Percentiles rank a stretch among this genome's conserved stretches.
Evolutionary conservation across 108 stramenopile genomes (phyloP).

Genomic region (Skeletonema costatum): DNA sequence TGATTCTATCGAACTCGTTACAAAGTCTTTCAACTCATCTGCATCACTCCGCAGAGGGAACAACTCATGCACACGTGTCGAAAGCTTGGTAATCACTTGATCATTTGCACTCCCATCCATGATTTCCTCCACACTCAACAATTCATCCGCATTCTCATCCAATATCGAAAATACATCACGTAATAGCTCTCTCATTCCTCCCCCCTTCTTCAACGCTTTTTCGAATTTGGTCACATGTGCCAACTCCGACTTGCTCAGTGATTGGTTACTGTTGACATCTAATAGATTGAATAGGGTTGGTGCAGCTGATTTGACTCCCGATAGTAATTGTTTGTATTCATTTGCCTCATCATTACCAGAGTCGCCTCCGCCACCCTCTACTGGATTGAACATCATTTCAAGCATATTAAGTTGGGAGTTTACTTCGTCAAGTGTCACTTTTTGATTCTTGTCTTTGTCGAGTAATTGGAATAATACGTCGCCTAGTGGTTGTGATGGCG

Average conservation of each 20-base stretch:
- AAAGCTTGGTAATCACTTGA: slow-evolving; percentile 6
- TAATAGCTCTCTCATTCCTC: slow-evolving; percentile 25
- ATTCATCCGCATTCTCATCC: slow-evolving; percentile 23
- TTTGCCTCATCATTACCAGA: too few relatives aligned
- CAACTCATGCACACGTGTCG: slow-evolving; percentile 18
- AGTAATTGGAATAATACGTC: not conserved
- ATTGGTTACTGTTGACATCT: slow-evolving; percentile 20
- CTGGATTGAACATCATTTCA: slow-evolving; percentile 2
- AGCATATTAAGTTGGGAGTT: slow-evolving; percentile 17
- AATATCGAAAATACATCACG: slow-evolving; percentile 25
- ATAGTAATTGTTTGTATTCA: slow-evolving; percentile 10
- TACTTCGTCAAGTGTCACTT: slow-evolving; percentile 25
- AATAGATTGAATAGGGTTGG: slow-evolving; percentile 21
- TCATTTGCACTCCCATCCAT: slow-evolving; percentile 1
- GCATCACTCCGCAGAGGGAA: slow-evolving; percentile 23
- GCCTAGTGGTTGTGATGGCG: too few relatives aligned
- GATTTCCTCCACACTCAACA: slow-evolving; percentile 27
- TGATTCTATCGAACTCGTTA: slow-evolving; percentile 9
- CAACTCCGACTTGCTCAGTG: slow-evolving; percentile 16
- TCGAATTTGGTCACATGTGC: slow-evolving; percentile 25
- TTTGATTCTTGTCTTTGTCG: slow-evolving; percentile 33
- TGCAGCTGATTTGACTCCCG: slow-evolving; percentile 12
- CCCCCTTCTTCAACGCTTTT: slow-evolving; percentile 27
- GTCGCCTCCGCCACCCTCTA: not conserved
- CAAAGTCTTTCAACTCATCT: slow-evolving; percentile 26